These are phyloP conservation scores for Boletus rufocinnamomeus DNA, from an alignment of 768 basidiomycete species.

Conservation along the genomic window DNA sequence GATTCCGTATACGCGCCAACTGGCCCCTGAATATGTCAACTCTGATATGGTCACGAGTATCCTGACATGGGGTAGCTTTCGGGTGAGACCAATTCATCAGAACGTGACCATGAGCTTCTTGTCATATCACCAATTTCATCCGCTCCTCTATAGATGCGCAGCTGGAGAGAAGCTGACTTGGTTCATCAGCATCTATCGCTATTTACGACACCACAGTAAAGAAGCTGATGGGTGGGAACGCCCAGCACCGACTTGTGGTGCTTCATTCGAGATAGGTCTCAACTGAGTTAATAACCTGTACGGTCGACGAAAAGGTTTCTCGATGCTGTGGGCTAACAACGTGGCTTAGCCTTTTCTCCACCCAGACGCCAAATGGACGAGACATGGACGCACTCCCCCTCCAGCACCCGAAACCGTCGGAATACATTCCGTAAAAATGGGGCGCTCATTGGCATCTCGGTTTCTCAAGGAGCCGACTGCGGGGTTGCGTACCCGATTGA, in stretches of 20 bases:
- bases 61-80: conserved; percentile 18
- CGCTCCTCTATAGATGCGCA: conserved; percentile 3
- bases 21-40: conserved; percentile 19
- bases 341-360: conserved; percentile 28
- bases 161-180: conserved; percentile 14
- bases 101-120: conserved; percentile 16
- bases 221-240: conserved; percentile 14
- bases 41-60: conserved; percentile 14
- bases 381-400: background rate
- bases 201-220: conserved; percentile 15
- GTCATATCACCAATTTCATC: conserved; percentile 24
- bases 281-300: too few species aligned
- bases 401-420: background rate
- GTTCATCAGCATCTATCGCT: background rate
- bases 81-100: conserved; percentile 5
- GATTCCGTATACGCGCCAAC: conserved; percentile 18
- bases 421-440: background rate
- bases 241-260: background rate
- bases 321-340: conserved; percentile 15
- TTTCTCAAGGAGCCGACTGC: background rate
- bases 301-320: background rate
- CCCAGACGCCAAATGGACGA: background rate
- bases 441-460: background rate
- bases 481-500: background rate
- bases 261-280: background rate